Conservation (phyloP, 306 rosid genomes). For the Mimosa bimucronata region DNA sequence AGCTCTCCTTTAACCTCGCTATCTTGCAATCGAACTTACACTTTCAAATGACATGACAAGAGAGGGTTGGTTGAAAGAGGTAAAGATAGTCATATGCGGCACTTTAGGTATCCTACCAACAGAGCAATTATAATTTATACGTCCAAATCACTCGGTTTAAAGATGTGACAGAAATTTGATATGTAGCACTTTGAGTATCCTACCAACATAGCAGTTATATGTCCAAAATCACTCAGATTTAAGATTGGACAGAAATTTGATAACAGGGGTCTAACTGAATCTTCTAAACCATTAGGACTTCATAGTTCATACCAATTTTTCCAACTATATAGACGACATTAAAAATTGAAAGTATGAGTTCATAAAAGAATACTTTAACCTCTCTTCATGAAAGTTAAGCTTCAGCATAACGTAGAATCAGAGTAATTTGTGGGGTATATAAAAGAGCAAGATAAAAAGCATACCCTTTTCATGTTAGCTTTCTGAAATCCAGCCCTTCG, state of each 20-base stretch:
- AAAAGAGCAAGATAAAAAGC: not conserved
- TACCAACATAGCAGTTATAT: not conserved
- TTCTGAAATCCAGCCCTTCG: slow-evolving; percentile 95
- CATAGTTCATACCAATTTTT: not conserved
- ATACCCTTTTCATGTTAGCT: slow-evolving; percentile 90
- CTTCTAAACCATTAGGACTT: not conserved
- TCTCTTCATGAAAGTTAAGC: not conserved
- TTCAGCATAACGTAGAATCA: not conserved
- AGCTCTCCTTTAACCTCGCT: not conserved
- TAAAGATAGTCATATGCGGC: not conserved
- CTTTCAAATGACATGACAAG: not conserved
- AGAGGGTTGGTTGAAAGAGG: not conserved
- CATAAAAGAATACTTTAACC: not conserved
- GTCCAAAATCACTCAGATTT: not conserved
- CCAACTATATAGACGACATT: not conserved
- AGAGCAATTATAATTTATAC: not conserved
- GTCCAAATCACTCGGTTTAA: not conserved
- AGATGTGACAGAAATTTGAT: too few relatives aligned
- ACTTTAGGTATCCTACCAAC: not conserved
- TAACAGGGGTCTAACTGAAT: not conserved
- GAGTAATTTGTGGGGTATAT: not conserved
- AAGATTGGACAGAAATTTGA: not conserved
- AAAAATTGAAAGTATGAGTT: not conserved
- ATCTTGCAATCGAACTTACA: not conserved
- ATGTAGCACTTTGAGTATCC: not conserved